Evolutionary conservation across 192 early-diverging fungal genomes (phyloP).

Genomic region (Pilobolus umbonatus): DNA sequence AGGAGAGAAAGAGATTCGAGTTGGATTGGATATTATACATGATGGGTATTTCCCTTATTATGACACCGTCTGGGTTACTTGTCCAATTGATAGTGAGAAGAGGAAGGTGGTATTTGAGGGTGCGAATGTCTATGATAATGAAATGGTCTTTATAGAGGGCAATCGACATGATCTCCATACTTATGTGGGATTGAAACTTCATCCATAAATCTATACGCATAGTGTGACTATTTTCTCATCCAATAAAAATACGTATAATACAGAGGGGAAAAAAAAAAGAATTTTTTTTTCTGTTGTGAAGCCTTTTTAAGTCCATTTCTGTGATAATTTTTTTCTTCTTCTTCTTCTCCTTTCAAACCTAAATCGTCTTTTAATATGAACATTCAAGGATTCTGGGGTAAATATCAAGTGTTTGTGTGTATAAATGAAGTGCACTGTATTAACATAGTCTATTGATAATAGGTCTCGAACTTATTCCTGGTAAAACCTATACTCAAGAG

Average conservation of each 20-base stretch:
- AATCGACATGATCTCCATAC: too few species aligned
- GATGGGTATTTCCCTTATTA: conserved; percentile 32
- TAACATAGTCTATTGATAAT: background rate
- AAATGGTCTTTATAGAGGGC: too few species aligned
- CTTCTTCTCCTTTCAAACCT: background rate
- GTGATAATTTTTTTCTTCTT: background rate
- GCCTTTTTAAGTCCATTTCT: background rate
- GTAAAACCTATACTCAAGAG: conserved; percentile 71
- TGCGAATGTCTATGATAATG: background rate
- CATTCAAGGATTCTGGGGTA: conserved; percentile 1
- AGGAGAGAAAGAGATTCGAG: conserved; percentile 16
- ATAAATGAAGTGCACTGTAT: too few species aligned
- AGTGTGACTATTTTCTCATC: too few species aligned
- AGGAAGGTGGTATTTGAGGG: conserved; percentile 14
- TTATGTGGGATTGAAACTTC: conserved; percentile 2
- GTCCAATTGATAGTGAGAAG: conserved; percentile 6
- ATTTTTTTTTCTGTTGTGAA: background rate
- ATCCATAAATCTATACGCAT: too few species aligned
- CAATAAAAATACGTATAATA: too few species aligned
- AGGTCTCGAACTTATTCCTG: conserved; percentile 61
- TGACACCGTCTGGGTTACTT: conserved; percentile 35
- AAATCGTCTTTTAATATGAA: background rate
- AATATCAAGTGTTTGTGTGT: too few species aligned
- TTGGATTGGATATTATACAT: conserved; percentile 28
- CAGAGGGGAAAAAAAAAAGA: background rate